Evolutionary conservation across 441 rosid species (phyloP).

Genomic region (Hura crepitans): DNA sequence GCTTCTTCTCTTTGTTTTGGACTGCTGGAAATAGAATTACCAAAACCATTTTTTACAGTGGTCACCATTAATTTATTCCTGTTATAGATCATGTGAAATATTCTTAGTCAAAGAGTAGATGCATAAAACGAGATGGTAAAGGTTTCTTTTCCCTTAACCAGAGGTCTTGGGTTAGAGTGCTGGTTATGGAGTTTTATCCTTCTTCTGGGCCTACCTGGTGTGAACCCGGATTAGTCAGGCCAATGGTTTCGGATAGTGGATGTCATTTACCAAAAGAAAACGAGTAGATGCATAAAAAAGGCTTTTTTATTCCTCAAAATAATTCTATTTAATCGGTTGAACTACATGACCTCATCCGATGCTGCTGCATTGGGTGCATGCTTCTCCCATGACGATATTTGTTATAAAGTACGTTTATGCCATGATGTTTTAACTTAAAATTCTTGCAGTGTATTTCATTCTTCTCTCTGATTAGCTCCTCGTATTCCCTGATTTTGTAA

Average conservation of each 20-base stretch:
- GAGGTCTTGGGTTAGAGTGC: no score
- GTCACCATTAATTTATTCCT: not conserved
- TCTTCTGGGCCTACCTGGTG: no score
- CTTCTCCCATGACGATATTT: not conserved
- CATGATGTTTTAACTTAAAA: no score
- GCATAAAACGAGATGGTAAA: no score
- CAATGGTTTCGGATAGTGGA: no score
- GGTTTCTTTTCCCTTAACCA: no score
- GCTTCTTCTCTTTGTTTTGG: not conserved
- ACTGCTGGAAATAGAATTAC: not conserved
- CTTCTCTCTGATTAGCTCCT: not conserved
- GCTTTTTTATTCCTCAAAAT: not conserved
- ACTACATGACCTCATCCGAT: not conserved
- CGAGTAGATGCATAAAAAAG: not conserved
- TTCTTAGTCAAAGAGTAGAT: no score
- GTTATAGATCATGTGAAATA: not conserved
- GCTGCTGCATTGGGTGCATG: not conserved
- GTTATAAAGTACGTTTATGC: not conserved
- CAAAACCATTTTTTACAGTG: not conserved
- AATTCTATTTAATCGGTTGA: not conserved
- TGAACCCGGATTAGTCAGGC: no score
- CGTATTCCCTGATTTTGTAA: not conserved
- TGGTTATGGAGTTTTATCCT: no score
- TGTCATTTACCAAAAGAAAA: no score
- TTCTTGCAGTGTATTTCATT: not conserved